A percentile compares a stretch with the other conserved stretches of the same genome.
Conservation (phyloP, 164 flowering plant species). For the Nymphaea colorata region DNA sequence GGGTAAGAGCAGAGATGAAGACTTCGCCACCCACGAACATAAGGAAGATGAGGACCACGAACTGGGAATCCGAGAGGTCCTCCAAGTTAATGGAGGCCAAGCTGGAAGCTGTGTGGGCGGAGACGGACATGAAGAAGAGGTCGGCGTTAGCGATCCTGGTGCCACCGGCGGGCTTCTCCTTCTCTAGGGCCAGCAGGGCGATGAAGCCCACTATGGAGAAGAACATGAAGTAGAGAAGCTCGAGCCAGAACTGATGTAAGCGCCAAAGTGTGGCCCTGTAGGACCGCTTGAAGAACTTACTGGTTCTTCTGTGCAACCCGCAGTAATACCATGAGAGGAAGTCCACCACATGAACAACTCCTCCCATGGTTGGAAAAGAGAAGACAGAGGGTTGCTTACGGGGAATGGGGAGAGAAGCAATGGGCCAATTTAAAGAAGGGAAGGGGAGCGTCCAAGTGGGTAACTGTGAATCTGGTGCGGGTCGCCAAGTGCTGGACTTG, state of each 20-base stretch:
- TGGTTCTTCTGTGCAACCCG: not conserved
- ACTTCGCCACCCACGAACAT: constrained; percentile 78
- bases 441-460: no score
- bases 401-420: no score
- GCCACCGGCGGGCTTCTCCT: constrained; percentile 8
- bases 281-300: not conserved
- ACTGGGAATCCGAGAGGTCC: constrained; percentile 61
- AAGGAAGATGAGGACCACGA: constrained; percentile 40
- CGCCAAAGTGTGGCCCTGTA: not conserved
- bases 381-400: constrained; percentile 1
- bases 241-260: constrained; percentile 22
- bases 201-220: constrained; percentile 35
- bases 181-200: constrained; percentile 22
- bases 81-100: constrained; percentile 86
- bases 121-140: constrained; percentile 65
- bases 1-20: constrained; percentile 26
- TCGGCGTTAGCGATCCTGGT: constrained; percentile 23
- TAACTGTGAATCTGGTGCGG: no score
- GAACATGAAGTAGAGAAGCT: constrained; percentile 30
- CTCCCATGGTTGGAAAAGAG: not conserved
- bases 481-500: no score
- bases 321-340: not conserved
- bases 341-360: not conserved
- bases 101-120: constrained; percentile 62
- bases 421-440: no score